phyloP scores from a whole-genome alignment of 1,284 basidiomycete species.

The Pseudozyma thailandica region DNA sequence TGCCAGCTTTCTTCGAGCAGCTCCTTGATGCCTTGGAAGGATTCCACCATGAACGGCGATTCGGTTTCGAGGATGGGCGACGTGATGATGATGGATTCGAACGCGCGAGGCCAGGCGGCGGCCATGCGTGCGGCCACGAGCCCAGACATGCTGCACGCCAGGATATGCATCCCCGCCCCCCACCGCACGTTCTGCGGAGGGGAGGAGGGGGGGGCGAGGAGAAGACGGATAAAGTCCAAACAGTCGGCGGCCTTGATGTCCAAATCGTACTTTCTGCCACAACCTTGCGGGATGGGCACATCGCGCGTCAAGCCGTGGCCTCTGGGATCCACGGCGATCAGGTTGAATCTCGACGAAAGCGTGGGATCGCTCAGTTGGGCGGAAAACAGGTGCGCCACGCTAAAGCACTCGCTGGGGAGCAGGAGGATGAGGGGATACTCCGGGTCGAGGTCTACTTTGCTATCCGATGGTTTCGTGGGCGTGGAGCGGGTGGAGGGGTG shows the following conservation, averaged over 20 bases:
- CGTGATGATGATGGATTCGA: conserved; percentile 21
- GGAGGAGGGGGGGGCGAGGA: not conserved
- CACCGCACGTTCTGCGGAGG: not conserved
- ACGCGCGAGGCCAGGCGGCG: not conserved
- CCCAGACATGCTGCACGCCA: conserved; percentile 25
- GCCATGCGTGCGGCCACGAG: conserved; percentile 24
- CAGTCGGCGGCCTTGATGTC: conserved; percentile 26
- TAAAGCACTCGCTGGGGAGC: conserved; percentile 26
- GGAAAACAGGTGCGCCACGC: conserved; percentile 24
- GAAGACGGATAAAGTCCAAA: conserved; percentile 3
- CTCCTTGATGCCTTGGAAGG: conserved; percentile 27
- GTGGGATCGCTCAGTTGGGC: conserved; percentile 12
- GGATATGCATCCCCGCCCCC: conserved; percentile 13
- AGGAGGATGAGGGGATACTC: conserved; percentile 19
- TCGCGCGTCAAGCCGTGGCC: conserved; percentile 25
- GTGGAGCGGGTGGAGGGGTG: not conserved
- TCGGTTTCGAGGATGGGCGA: conserved; percentile 20
- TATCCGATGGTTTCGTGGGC: not conserved
- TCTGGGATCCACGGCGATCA: conserved; percentile 22
- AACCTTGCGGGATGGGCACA: conserved; percentile 3
- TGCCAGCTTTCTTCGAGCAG: conserved; percentile 17
- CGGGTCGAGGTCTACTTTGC: conserved; percentile 11
- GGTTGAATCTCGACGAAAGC: conserved; percentile 13
- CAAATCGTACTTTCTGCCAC: conserved; percentile 14
- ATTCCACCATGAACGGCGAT: conserved; percentile 21